Conservation (phyloP, 2,329 filamentous ascomycete genomes). For the Aurifilum marmelostoma region DNA sequence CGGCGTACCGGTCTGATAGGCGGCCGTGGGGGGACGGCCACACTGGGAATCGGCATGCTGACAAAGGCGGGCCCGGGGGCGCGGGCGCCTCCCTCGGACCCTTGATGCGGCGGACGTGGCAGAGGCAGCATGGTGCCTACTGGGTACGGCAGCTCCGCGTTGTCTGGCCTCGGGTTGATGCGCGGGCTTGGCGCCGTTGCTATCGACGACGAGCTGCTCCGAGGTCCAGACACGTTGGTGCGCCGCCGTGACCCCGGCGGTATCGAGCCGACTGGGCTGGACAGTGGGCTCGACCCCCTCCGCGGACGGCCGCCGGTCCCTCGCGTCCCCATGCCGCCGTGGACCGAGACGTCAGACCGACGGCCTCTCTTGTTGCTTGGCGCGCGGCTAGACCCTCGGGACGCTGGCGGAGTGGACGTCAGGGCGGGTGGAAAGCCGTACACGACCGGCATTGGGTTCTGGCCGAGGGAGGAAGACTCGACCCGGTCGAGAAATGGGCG, state of each 20-base stretch:
- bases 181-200: conserved; percentile 50
- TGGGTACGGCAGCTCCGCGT: conserved; percentile 11
- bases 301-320: background rate
- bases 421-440: conserved; percentile 30
- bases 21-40: background rate
- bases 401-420: conserved; percentile 51
- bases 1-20: background rate
- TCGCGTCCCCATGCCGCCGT: background rate
- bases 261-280: conserved; percentile 17
- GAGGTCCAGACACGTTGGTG: conserved; percentile 30
- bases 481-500: conserved; percentile 27
- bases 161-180: conserved; percentile 29
- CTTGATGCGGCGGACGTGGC: conserved; percentile 1
- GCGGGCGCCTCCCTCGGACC: conserved; percentile 12
- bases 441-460: conserved; percentile 33
- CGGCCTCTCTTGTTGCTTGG: conserved; percentile 35
- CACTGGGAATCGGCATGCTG: conserved; percentile 1
- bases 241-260: conserved; percentile 11
- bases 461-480: conserved; percentile 31
- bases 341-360: conserved; percentile 31
- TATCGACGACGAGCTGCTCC: conserved; percentile 43
- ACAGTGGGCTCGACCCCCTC: conserved; percentile 22
- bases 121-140: conserved; percentile 17
- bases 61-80: background rate
- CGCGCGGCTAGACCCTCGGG: conserved; percentile 48